phyloP scores from a whole-genome alignment of 2,329 filamentous ascomycete species.

The Onygenales sp. region DNA sequence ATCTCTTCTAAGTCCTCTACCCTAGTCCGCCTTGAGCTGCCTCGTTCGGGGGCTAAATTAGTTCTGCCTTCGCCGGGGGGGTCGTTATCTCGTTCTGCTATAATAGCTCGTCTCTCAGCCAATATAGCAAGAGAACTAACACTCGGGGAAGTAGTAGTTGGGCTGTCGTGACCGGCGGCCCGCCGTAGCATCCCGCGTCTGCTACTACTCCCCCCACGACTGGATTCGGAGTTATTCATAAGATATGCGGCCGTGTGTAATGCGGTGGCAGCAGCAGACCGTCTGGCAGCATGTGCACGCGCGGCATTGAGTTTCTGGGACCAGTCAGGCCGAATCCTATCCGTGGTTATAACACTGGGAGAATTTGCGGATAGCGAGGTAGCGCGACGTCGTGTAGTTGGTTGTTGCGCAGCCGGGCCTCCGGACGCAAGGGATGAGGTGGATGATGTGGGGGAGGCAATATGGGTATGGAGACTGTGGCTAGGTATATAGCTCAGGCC shows the following conservation, averaged over 20 bases:
- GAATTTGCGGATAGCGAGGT: slow-evolving; percentile 72
- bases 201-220: slow-evolving; percentile 49
- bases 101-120: slow-evolving; percentile 31
- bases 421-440: slow-evolving; percentile 66
- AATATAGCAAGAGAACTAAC: slow-evolving; percentile 39
- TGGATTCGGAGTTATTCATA: slow-evolving; percentile 53
- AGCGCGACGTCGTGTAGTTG: slow-evolving; percentile 45
- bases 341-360: slow-evolving; percentile 81
- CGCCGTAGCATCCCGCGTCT: slow-evolving; percentile 43
- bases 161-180: slow-evolving; percentile 27
- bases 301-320: slow-evolving; percentile 78
- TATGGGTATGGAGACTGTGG: slow-evolving; percentile 39
- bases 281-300: slow-evolving; percentile 70
- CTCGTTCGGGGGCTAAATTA: slow-evolving; percentile 31
- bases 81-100: slow-evolving; percentile 23
- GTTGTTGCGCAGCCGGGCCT: slow-evolving; percentile 27
- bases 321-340: slow-evolving; percentile 90
- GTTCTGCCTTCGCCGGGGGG: slow-evolving; percentile 25
- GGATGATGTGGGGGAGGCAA: slow-evolving; percentile 71
- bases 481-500: slow-evolving; percentile 63
- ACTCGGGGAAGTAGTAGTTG: slow-evolving; percentile 28
- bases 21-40: slow-evolving; percentile 50
- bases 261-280: slow-evolving; percentile 87
- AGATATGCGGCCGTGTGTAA: slow-evolving; percentile 91
- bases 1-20: slow-evolving; percentile 91